phyloP scores from a whole-genome alignment of 2,329 filamentous ascomycete species.

The Claviceps fusiformis region DNA sequence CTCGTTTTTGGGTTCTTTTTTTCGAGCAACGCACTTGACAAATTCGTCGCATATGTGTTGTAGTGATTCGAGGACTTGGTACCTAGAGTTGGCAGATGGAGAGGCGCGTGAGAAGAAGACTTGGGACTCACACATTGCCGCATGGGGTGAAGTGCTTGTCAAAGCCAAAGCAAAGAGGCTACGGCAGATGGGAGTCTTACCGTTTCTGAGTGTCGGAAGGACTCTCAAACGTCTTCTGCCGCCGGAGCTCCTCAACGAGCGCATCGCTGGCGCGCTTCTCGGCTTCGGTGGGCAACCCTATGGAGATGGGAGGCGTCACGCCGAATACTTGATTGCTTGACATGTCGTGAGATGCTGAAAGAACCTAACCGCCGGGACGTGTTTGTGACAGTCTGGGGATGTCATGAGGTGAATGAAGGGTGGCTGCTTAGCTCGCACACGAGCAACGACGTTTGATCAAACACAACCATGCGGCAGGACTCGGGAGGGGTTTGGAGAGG shows the following conservation, averaged over 20 bases:
- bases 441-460: not conserved
- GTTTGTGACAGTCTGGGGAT: not conserved
- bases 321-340: slow-evolving; percentile 36
- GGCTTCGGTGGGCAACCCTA: slow-evolving; percentile 56
- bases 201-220: slow-evolving; percentile 71
- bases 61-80: slow-evolving; percentile 60
- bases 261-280: slow-evolving; percentile 68
- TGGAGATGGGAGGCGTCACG: slow-evolving; percentile 74
- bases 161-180: not conserved
- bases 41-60: slow-evolving; percentile 76
- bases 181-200: slow-evolving; percentile 25
- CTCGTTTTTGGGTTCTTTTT: slow-evolving; percentile 58
- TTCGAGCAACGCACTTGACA: slow-evolving; percentile 64
- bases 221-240: slow-evolving; percentile 84
- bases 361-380: not conserved
- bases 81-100: slow-evolving; percentile 28
- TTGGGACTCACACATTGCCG: not conserved
- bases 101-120: not conserved
- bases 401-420: not conserved
- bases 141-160: not conserved
- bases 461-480: not conserved
- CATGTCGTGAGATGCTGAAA: slow-evolving; percentile 14
- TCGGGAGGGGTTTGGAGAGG: not conserved
- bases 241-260: slow-evolving; percentile 71
- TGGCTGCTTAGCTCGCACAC: not conserved